These are phyloP conservation scores for Suillus occidentalis DNA, from an alignment of 768 basidiomycete genomes.

Conservation along the genomic window DNA sequence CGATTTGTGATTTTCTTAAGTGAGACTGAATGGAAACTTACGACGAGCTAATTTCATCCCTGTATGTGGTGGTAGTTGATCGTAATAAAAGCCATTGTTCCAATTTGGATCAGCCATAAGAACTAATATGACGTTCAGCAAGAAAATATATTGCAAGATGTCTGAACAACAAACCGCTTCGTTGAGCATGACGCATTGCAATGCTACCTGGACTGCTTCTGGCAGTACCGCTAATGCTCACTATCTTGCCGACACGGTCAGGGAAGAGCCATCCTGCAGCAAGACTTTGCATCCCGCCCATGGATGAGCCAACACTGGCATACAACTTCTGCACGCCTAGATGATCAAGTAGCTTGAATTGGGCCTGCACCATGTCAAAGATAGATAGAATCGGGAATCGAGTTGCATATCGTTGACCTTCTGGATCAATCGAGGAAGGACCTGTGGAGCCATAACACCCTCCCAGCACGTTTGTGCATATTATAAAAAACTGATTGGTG, in stretches of 20 bases:
- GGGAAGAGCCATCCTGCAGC: conserved; percentile 94
- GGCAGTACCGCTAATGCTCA: conserved; percentile 94
- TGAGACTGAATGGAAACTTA: conserved; percentile 39
- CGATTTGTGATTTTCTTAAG: conserved; percentile 6
- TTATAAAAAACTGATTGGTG: conserved; percentile 87
- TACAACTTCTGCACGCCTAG: conserved; percentile 84
- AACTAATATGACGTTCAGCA: conserved; percentile 48
- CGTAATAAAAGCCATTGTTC: conserved; percentile 99
- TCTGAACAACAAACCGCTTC: conserved; percentile 69
- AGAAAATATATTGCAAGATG: background rate
- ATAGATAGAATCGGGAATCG: conserved; percentile 89
- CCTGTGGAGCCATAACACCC: conserved; percentile 98
- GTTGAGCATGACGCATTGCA: conserved; percentile 94
- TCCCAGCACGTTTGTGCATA: conserved; percentile 96
- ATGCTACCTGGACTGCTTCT: conserved; percentile 89
- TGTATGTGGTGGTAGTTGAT: conserved; percentile 89
- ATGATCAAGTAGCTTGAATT: conserved; percentile 82
- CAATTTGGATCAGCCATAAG: conserved; percentile 99
- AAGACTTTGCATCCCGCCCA: conserved; percentile 98
- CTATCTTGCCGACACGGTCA: conserved; percentile 83
- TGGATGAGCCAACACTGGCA: conserved; percentile 91
- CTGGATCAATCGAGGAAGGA: conserved; percentile 79
- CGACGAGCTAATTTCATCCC: conserved; percentile 99
- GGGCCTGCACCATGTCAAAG: conserved; percentile 97
- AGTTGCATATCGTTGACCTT: conserved; percentile 77